A percentile compares a stretch with the other conserved stretches of the same genome.
Evolutionary conservation across 2,329 filamentous ascomycete species (phyloP).

Genomic region (Teratosphaeria gauchensis): DNA sequence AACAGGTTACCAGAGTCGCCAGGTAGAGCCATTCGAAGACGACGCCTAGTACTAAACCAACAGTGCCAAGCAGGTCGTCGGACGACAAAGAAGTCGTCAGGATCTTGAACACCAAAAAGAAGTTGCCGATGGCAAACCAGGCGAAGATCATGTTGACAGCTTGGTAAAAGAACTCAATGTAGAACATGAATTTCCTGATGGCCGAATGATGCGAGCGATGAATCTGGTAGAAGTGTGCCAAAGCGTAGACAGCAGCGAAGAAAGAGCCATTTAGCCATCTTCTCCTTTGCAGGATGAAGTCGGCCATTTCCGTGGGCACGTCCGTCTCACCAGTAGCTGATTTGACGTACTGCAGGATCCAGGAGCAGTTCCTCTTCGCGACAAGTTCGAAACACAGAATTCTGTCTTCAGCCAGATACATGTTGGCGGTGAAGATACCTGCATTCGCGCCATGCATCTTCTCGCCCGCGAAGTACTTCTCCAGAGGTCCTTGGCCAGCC

Average conservation of each 20-base stretch:
- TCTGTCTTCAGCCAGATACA: slow-evolving; percentile 98
- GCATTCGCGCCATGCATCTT: slow-evolving; percentile 89
- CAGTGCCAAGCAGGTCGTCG: slow-evolving; percentile 58
- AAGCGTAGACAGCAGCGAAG: slow-evolving; percentile 92
- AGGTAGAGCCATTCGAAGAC: slow-evolving; percentile 96
- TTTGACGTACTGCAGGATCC: slow-evolving; percentile 97
- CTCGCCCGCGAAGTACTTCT: slow-evolving; percentile 96
- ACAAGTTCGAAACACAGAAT: slow-evolving; percentile 98
- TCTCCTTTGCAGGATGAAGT: slow-evolving; percentile 89
- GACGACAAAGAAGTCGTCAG: slow-evolving; percentile 76
- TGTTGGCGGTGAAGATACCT: slow-evolving; percentile 96
- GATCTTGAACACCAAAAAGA: slow-evolving; percentile 98
- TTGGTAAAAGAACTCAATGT: slow-evolving; percentile 90
- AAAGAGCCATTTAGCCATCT: slow-evolving; percentile 98
- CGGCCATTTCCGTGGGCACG: slow-evolving; percentile 86
- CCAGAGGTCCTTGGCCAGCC: slow-evolving; percentile 79
- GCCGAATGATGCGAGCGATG: slow-evolving; percentile 87
- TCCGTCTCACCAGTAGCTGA: slow-evolving; percentile 94
- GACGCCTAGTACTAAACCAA: slow-evolving; percentile 72
- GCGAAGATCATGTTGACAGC: slow-evolving; percentile 96
- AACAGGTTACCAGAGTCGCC: slow-evolving; percentile 83
- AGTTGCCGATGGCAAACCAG: slow-evolving; percentile 97
- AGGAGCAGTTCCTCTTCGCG: slow-evolving; percentile 92
- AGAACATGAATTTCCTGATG: slow-evolving; percentile 77
- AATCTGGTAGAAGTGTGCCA: slow-evolving; percentile 92